These are phyloP conservation scores for Aphelidium insulamus DNA, from an alignment of 371 early-diverging fungal genomes.

Conservation along the genomic window DNA sequence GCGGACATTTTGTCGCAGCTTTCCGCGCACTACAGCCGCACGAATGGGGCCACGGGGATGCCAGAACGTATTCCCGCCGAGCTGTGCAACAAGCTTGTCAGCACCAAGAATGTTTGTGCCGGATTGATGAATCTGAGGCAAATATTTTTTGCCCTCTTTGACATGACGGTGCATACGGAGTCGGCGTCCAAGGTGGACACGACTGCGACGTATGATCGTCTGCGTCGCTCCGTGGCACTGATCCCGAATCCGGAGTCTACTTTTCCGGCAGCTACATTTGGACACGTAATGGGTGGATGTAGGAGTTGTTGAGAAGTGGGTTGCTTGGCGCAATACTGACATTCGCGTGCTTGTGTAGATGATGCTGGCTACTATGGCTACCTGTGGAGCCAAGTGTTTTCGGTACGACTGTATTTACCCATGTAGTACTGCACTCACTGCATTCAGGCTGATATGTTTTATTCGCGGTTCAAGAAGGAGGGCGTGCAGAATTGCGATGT, in stretches of 20 bases:
- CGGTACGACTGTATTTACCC: too few species aligned
- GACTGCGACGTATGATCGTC: constrained; percentile 25
- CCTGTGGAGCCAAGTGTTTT: constrained; percentile 60
- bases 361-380: constrained; percentile 51
- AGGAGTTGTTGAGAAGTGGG: too few species aligned
- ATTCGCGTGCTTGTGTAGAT: constrained; percentile 4
- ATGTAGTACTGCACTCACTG: too few species aligned
- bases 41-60: too few species aligned
- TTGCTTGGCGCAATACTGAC: neutral
- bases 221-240: constrained; percentile 37
- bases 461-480: constrained; percentile 37
- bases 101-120: constrained; percentile 45
- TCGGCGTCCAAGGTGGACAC: constrained; percentile 20
- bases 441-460: constrained; percentile 75
- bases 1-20: constrained; percentile 35
- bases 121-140: constrained; percentile 49
- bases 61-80: constrained; percentile 47
- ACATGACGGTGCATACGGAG: constrained; percentile 42
- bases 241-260: constrained; percentile 18
- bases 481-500: constrained; percentile 17
- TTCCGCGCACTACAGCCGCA: constrained; percentile 37
- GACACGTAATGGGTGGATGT: constrained; percentile 63
- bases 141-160: constrained; percentile 49
- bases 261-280: constrained; percentile 18
- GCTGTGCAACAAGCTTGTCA: constrained; percentile 38